A percentile compares a stretch with the other conserved stretches of the same genome.
Evolutionary conservation across 306 rosid genomes (phyloP).

Genomic region (Mimosa pudica): DNA sequence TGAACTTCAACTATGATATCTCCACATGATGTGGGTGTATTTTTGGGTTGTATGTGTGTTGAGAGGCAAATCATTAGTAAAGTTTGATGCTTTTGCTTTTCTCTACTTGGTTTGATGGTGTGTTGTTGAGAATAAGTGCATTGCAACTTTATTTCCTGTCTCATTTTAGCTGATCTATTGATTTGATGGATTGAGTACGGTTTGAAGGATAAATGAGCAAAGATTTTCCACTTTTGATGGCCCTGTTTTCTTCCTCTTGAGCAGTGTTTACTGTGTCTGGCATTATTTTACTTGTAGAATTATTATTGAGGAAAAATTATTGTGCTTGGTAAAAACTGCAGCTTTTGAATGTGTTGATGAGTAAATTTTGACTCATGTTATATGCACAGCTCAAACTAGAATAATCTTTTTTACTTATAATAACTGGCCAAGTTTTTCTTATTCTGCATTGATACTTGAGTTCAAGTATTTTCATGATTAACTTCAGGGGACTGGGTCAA

Average conservation of each 20-base stretch:
- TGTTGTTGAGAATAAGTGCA: background rate
- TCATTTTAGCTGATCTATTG: constrained; percentile 40
- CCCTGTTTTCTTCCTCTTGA: background rate
- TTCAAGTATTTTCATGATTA: constrained; percentile 21
- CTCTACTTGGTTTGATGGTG: constrained; percentile 7
- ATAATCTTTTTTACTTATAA: constrained; percentile 1
- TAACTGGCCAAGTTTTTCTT: constrained; percentile 12
- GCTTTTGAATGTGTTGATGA: constrained; percentile 10
- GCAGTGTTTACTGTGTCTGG: background rate
- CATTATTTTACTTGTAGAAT: constrained; percentile 6
- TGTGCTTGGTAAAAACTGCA: constrained; percentile 5
- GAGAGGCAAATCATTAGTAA: constrained; percentile 23
- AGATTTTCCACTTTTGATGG: background rate
- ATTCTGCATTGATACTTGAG: constrained; percentile 4
- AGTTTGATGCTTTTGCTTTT: background rate
- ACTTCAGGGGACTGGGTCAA: background rate
- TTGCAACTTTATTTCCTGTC: constrained; percentile 34
- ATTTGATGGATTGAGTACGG: constrained; percentile 16
- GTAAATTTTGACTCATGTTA: background rate
- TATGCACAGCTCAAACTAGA: constrained; percentile 4
- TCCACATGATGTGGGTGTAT: background rate
- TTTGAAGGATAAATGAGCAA: background rate
- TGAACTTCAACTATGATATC: background rate
- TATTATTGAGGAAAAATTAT: background rate
- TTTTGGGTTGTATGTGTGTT: background rate